phyloP scores from a whole-genome alignment of 2,329 filamentous ascomycete species.

The Chaetomiaceae sp. region DNA sequence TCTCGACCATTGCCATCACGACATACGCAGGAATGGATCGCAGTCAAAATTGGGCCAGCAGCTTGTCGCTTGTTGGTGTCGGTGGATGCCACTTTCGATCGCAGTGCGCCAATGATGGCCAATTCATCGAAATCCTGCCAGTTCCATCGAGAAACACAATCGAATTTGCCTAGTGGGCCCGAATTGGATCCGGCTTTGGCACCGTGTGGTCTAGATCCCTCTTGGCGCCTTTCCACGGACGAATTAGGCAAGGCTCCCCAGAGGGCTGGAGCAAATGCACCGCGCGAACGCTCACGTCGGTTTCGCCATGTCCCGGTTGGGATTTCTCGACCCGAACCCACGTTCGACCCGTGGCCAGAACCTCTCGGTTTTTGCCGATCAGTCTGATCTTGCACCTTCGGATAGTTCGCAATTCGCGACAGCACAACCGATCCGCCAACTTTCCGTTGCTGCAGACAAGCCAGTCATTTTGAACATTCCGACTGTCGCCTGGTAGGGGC shows the following conservation, averaged over 20 bases:
- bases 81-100: no score
- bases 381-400: not conserved
- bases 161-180: no score
- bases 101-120: no score
- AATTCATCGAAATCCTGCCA: no score
- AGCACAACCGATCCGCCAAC: not conserved
- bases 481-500: not conserved
- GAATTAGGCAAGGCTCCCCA: not conserved
- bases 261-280: not conserved
- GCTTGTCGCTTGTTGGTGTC: no score
- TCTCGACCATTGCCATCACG: no score
- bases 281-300: not conserved
- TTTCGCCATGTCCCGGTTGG: not conserved
- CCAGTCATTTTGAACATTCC: not conserved
- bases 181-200: not conserved
- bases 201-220: conserved; percentile 5
- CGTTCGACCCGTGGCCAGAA: conserved; percentile 7
- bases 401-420: not conserved
- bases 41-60: no score
- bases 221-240: conserved; percentile 3
- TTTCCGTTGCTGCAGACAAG: not conserved
- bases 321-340: conserved; percentile 11
- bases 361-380: conserved; percentile 1
- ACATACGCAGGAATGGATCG: no score
- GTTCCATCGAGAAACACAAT: no score